These are phyloP conservation scores for Phytophthora brassicae DNA, from an alignment of 352 stramenopile genomes.

Conservation along the genomic window DNA sequence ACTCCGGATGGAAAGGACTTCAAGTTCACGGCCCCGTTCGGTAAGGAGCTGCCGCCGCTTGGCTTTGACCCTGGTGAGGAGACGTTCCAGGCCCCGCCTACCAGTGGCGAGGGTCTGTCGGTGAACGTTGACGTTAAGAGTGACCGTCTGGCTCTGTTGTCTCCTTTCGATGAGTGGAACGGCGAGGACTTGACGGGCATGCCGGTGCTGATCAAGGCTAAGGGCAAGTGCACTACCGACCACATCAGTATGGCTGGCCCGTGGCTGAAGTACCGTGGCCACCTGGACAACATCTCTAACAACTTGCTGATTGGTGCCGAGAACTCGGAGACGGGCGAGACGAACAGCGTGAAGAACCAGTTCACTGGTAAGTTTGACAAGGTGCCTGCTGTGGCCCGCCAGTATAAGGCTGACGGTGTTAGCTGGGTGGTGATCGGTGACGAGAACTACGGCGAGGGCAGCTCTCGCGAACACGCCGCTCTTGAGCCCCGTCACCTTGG, in stretches of 20 bases:
- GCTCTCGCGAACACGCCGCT: slow-evolving; percentile 91
- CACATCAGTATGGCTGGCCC: slow-evolving; percentile 94
- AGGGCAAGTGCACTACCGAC: slow-evolving; percentile 95
- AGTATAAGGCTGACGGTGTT: slow-evolving; percentile 91
- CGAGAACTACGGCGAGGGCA: slow-evolving; percentile 95
- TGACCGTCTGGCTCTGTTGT: slow-evolving; percentile 87
- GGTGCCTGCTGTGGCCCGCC: slow-evolving; percentile 85
- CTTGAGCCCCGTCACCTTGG: slow-evolving; percentile 91
- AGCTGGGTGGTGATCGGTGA: slow-evolving; percentile 93
- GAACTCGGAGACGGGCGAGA: slow-evolving; percentile 92
- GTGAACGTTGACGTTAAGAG: slow-evolving; percentile 84
- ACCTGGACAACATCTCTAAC: slow-evolving; percentile 95
- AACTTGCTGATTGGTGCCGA: slow-evolving; percentile 93
- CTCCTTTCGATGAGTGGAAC: slow-evolving; percentile 88
- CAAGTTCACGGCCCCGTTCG: slow-evolving; percentile 90
- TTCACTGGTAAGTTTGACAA: slow-evolving; percentile 87
- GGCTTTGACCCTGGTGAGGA: slow-evolving; percentile 92
- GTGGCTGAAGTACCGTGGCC: slow-evolving; percentile 94
- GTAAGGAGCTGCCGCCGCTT: slow-evolving; percentile 89
- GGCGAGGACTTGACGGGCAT: slow-evolving; percentile 88
- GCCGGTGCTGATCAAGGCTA: slow-evolving; percentile 93
- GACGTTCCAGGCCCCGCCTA: slow-evolving; percentile 90
- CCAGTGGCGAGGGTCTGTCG: slow-evolving; percentile 57
- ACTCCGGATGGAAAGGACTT: slow-evolving; percentile 86
- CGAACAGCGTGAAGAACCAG: slow-evolving; percentile 92